Percentiles rank a stretch among this genome's conserved stretches.
phyloP scores from a whole-genome alignment of 495 filamentous ascomycete genomes.

The Podospora fimiseda region DNA sequence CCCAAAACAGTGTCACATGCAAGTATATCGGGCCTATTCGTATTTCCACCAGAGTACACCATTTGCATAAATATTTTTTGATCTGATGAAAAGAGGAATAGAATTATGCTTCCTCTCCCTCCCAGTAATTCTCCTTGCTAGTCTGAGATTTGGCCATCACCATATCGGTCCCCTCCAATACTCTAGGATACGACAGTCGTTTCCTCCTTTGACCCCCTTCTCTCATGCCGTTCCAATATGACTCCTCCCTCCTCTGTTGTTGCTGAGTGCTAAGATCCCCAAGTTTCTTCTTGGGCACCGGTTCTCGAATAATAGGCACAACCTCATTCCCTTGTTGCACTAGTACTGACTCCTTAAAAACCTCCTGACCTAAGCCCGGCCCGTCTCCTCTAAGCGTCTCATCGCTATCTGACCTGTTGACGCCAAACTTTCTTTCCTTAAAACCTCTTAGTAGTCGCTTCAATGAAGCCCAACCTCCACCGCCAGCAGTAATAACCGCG shows the following conservation, averaged over 20 bases:
- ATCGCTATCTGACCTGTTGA: slow-evolving; percentile 5
- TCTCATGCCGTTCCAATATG: neutral
- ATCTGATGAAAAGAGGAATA: too few relatives aligned
- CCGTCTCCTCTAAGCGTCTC: neutral
- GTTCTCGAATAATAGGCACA: neutral
- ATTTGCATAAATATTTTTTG: too few relatives aligned
- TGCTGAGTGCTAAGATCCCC: neutral
- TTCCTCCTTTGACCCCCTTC: neutral
- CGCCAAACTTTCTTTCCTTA: neutral
- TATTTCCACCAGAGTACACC: too few relatives aligned
- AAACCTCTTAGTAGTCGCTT: neutral
- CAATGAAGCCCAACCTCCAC: neutral
- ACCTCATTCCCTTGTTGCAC: neutral
- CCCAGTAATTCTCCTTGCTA: too few relatives aligned
- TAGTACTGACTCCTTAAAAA: slow-evolving; percentile 1
- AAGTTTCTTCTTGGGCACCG: neutral
- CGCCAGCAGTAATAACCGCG: neutral
- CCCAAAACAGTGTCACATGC: too few relatives aligned
- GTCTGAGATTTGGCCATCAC: too few relatives aligned
- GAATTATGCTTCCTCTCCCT: too few relatives aligned
- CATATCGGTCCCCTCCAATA: neutral
- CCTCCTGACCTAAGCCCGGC: neutral
- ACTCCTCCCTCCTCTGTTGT: neutral
- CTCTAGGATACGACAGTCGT: neutral
- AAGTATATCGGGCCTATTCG: too few relatives aligned